Conservation (phyloP, 257 asterid species). For the Penstemon newberryi region DNA sequence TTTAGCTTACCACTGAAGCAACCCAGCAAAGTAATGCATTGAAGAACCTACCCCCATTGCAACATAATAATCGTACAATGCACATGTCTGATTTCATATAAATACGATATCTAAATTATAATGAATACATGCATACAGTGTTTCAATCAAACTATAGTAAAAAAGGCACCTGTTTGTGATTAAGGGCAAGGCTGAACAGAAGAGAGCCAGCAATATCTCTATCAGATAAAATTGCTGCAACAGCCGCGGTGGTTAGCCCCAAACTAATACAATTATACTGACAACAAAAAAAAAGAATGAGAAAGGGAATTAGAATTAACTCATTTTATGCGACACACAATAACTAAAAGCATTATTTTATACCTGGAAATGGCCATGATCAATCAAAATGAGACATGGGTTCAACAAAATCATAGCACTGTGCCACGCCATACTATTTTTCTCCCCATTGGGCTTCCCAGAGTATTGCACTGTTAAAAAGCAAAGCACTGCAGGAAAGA, state of each 20-base stretch:
- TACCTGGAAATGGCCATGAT: constrained; percentile 98
- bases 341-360: constrained; percentile 4
- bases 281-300: constrained; percentile 23
- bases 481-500: constrained; percentile 90
- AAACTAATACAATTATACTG: constrained; percentile 96
- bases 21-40: neutral
- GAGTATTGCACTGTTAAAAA: constrained; percentile 54
- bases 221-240: constrained; percentile 74
- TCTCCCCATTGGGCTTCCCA: constrained; percentile 40
- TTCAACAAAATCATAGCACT: constrained; percentile 72
- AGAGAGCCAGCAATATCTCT: constrained; percentile 77
- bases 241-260: constrained; percentile 86
- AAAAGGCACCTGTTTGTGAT: constrained; percentile 82
- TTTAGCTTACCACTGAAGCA: constrained; percentile 18
- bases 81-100: constrained; percentile 19
- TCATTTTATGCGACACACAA: constrained; percentile 7
- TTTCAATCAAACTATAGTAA: constrained; percentile 14
- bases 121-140: constrained; percentile 13
- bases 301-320: neutral
- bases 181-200: constrained; percentile 88
- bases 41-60: constrained; percentile 13
- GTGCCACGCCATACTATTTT: constrained; percentile 64
- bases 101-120: constrained; percentile 1
- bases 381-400: constrained; percentile 92
- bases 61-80: neutral